Conservation (phyloP, 164 flowering plant genomes). For the Annona squamosa region DNA sequence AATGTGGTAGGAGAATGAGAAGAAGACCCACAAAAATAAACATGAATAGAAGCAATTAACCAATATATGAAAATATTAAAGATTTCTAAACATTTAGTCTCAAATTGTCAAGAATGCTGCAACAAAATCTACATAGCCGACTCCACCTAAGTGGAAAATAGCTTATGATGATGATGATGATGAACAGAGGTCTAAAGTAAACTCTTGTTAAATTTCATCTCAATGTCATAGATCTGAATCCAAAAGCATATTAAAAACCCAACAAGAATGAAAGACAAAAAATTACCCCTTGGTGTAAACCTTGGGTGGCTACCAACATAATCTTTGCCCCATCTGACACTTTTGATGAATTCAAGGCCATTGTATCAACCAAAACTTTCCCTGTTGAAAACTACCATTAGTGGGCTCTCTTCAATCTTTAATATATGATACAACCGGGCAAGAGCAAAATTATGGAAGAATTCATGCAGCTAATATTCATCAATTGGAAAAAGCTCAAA, state of each 20-base stretch:
- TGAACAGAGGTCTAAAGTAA: no score
- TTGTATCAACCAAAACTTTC: slow-evolving; percentile 48
- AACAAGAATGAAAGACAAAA: neutral
- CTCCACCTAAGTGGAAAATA: no score
- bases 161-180: no score
- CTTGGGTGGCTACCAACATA: slow-evolving; percentile 88
- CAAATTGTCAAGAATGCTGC: no score
- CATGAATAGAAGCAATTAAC: no score
- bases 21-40: no score
- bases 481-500: neutral
- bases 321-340: slow-evolving; percentile 55
- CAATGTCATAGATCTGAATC: neutral
- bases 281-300: slow-evolving; percentile 91
- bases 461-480: neutral
- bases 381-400: slow-evolving; percentile 33
- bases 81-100: no score
- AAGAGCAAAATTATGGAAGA: neutral
- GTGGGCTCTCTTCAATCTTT: neutral
- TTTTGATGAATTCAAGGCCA: slow-evolving; percentile 41
- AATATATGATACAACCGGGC: neutral
- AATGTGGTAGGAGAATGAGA: no score
- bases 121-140: no score
- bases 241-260: neutral
- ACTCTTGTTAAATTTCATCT: no score
- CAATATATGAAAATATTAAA: no score